Base-by-base conservation (phyloP, 768 basidiomycete genomes). In the Auriscalpium microsporum region DNA sequence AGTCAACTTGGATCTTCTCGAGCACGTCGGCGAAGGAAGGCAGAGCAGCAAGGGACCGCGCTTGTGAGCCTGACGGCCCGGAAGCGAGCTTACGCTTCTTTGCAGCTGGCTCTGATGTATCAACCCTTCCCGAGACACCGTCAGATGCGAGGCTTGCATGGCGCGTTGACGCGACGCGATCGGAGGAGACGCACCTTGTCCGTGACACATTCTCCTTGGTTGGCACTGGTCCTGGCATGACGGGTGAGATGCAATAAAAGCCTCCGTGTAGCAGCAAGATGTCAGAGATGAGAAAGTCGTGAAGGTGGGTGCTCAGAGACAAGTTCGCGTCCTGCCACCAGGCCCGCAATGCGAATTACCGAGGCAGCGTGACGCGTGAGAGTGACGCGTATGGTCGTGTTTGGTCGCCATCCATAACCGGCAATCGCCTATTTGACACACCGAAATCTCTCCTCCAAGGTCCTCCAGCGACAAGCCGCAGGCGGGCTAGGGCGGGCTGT, bases 11-110 rank as follows among this genome's bases (percentile, higher is more conserved):
- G n/a, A 75, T 60, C 48, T 66, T 64, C 53, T 69, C 69, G 8
- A 75, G 64, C 11, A 72, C 69, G 55, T 75, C 74, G 5, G 72
- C 68, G 52, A 75, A 75, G 0, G 74, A 74, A 0, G 65, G 54
- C 40, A 65, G 64, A 17, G 61, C 58, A 1, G 58, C 35, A 14
- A 48, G 11, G 14, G 37, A 13, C 6, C 37, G 55, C 10, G 59
- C 56, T 40, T 66, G 67, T 4, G 68, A 65, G 45, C 34, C 50
- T 4, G 56, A 40, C 21, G 56, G 53, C 21, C 52, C 50, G 16
- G 66, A 52, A 19, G 54, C 64, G 10, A 73, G 59, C 56, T 67
- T 72, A 46, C 68, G 67, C 56, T 65, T 69, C 60, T 73, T 73
- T 11, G 64, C 42, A 10, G 63, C 63, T 2, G 71, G 71, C 48